phyloP scores from a whole-genome alignment of 176 grass and related monocot species.

The Phragmites australis region DNA sequence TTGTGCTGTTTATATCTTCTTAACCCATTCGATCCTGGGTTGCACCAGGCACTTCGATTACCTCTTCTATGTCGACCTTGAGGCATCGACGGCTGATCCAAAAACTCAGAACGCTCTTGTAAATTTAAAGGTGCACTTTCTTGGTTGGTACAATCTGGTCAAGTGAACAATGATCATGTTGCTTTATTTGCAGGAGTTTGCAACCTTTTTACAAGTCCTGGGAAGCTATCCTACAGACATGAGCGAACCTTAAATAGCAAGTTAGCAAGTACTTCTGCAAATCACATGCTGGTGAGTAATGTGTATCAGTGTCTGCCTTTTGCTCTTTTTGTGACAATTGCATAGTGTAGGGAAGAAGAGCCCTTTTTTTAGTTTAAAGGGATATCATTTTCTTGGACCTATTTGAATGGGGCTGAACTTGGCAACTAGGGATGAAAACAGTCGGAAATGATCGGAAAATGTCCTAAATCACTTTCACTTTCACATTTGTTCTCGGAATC shows the following conservation, averaged over 20 bases:
- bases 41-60: conserved; percentile 86
- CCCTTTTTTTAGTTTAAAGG: background rate
- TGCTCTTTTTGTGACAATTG: background rate
- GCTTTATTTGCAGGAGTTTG: conserved; percentile 74
- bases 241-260: conserved; percentile 51
- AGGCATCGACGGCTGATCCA: conserved; percentile 81
- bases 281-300: conserved; percentile 41
- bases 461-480: too few species aligned
- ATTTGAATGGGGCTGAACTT: background rate
- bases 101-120: conserved; percentile 82
- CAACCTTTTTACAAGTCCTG: conserved; percentile 70
- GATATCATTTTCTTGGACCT: background rate
- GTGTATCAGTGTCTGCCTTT: background rate
- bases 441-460: too few species aligned
- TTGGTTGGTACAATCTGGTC: conserved; percentile 25
- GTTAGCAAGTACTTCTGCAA: conserved; percentile 27
- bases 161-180: conserved; percentile 13
- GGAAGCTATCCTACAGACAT: conserved; percentile 80
- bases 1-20: conserved; percentile 20
- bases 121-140: conserved; percentile 70
- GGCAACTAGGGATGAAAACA: too few species aligned
- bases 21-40: conserved; percentile 2
- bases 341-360: background rate
- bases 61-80: conserved; percentile 94
- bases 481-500: too few species aligned